Evolutionary conservation across 2,329 filamentous ascomycete genomes (phyloP).

Genomic region (Metarhizium album): DNA sequence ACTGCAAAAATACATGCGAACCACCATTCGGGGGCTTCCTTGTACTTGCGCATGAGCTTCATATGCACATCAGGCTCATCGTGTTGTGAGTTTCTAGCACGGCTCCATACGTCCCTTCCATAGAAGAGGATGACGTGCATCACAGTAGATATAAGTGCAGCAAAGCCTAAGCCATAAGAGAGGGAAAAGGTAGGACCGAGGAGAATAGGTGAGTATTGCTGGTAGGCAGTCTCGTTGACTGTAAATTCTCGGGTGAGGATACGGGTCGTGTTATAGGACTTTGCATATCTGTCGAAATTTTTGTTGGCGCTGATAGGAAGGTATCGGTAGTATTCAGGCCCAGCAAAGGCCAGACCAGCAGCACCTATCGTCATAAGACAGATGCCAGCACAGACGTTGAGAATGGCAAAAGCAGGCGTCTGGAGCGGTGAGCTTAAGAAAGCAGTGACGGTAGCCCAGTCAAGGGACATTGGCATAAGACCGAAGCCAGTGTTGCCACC

Average conservation of each 20-base stretch:
- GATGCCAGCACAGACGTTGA: constrained; percentile 44
- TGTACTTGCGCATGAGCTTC: constrained; percentile 46
- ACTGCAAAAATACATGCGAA: constrained; percentile 34
- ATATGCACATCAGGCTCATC: constrained; percentile 40
- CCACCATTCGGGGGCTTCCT: constrained; percentile 47
- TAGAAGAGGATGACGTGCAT: constrained; percentile 42
- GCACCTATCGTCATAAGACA: constrained; percentile 41
- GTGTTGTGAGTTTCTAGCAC: constrained; percentile 19
- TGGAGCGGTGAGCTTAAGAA: constrained; percentile 48
- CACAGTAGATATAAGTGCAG: constrained; percentile 41
- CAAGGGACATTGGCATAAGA: constrained; percentile 53
- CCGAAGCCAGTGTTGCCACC: constrained; percentile 50
- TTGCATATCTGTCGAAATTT: constrained; percentile 50
- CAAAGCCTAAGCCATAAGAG: constrained; percentile 47
- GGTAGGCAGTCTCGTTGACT: constrained; percentile 45
- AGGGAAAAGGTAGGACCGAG: constrained; percentile 45
- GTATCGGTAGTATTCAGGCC: constrained; percentile 41
- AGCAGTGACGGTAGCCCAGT: constrained; percentile 52
- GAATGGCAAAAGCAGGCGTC: constrained; percentile 48
- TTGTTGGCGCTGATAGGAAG: constrained; percentile 43
- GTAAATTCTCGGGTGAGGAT: constrained; percentile 42
- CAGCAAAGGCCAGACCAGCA: constrained; percentile 40
- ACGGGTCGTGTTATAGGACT: constrained; percentile 41
- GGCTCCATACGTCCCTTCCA: constrained; percentile 33
- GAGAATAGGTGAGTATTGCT: constrained; percentile 44